phyloP scores from a whole-genome alignment of 2,329 filamentous ascomycete species.

The Allantophomopsis lycopodina region DNA sequence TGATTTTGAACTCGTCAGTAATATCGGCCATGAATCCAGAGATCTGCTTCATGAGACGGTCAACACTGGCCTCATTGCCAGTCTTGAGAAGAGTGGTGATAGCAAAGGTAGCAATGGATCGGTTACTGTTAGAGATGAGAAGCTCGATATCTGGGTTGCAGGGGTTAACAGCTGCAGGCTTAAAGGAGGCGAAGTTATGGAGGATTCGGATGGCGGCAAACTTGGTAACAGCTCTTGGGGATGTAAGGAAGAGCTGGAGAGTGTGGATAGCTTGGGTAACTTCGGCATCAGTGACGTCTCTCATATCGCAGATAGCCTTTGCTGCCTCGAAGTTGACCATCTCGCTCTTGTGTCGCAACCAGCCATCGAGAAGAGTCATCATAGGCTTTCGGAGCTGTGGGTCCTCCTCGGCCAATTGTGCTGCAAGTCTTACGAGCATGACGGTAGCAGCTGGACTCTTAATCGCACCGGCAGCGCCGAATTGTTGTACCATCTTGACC shows the following conservation, averaged over 20 bases:
- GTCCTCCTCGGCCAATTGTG: conserved; percentile 90
- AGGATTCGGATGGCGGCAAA: conserved; percentile 94
- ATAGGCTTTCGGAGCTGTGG: conserved; percentile 80
- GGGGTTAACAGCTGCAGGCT: conserved; percentile 78
- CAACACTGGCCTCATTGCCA: conserved; percentile 92
- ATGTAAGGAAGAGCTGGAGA: conserved; percentile 91
- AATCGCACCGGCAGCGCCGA: conserved; percentile 77
- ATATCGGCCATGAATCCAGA: conserved; percentile 98
- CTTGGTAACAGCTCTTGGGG: conserved; percentile 89
- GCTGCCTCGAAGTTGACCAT: conserved; percentile 99
- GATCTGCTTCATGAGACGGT: conserved; percentile 97
- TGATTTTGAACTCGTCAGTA: conserved; percentile 99
- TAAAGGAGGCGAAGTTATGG: conserved; percentile 93
- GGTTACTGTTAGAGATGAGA: conserved; percentile 91
- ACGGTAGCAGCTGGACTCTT: conserved; percentile 91
- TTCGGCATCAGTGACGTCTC: conserved; percentile 84
- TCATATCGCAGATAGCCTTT: conserved; percentile 93
- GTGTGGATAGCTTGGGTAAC: conserved; percentile 88
- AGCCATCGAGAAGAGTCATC: conserved; percentile 92
- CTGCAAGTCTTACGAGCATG: conserved; percentile 82
- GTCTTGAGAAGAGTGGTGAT: conserved; percentile 98
- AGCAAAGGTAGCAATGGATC: conserved; percentile 94
- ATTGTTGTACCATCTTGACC: conserved; percentile 99
- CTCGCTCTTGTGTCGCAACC: conserved; percentile 96
- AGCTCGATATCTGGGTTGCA: conserved; percentile 98